Conservation (phyloP, 352 stramenopile species). For the Globisporangium echinulatum region DNA sequence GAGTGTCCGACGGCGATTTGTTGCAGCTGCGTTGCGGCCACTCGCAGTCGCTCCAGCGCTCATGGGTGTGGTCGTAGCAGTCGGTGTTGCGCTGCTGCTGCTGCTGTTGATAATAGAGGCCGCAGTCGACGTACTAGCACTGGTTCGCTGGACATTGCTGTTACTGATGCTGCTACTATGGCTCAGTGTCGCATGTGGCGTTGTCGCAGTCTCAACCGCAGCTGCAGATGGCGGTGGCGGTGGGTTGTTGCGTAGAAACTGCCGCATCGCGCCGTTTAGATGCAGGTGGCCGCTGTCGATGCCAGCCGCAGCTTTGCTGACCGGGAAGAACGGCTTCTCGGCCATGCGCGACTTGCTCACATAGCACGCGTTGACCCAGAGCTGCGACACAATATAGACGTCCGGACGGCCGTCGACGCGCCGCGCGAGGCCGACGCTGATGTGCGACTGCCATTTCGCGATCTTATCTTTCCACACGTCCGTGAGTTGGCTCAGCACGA, state of each 20-base stretch:
- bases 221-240: constrained; percentile 1
- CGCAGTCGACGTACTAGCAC: no score
- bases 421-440: constrained; percentile 13
- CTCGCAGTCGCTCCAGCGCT: neutral
- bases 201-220: neutral
- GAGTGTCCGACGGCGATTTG: constrained; percentile 30
- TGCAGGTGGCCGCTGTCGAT: constrained; percentile 7
- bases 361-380: constrained; percentile 82
- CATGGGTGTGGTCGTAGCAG: neutral
- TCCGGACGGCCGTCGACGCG: constrained; percentile 25
- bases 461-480: constrained; percentile 66
- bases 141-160: neutral
- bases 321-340: constrained; percentile 69
- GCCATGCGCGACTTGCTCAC: constrained; percentile 63
- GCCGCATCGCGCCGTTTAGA: constrained; percentile 13
- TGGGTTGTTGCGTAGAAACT: constrained; percentile 7
- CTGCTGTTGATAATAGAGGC: neutral
- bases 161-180: neutral
- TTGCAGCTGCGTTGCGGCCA: neutral
- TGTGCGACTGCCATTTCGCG: constrained; percentile 46
- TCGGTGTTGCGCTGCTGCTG: neutral
- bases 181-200: neutral
- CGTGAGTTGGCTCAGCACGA: constrained; percentile 71
- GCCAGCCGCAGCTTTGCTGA: constrained; percentile 26
- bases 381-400: constrained; percentile 72